Evolutionary conservation across 179 eudicot genomes (phyloP), one percentile per base, ranked within the genome.

Genomic region (Heliamphora pulchella): DNA sequence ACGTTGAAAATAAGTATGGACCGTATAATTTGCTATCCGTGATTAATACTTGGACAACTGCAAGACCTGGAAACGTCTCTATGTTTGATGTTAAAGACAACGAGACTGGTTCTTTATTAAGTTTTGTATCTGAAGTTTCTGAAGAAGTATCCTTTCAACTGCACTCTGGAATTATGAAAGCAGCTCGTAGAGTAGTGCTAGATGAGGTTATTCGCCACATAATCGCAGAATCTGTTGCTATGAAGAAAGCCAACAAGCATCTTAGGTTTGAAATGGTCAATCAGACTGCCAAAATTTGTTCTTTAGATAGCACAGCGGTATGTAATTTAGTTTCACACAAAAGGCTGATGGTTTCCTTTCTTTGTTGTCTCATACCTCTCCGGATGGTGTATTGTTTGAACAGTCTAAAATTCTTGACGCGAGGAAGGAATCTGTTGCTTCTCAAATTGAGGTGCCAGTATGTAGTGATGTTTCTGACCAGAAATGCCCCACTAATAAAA

Each of bases 101-200:
- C 66, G 79, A 70, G 20, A 77, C 77, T 74, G 63, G 77, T 77
- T 65, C 61, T 48, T 75, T 75, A 44, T 53, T 39, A 63, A 78
- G 80, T 73, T 80, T 87, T 77, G 54, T 91, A 71, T 81, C 87
- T 48, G 88, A 86, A 76, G 81, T 91, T 79, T 92, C 99, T 46
- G 94, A 89, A 74, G 89, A 90, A 79, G 82, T 94, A 80, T 91
- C 89, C 83, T 86, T 90, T 55, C 94, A 96, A 79, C 87, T 96
- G 87, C 99, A 96, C 81, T 82, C 81, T 68, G 94, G 87, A 68
- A 89, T 96, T 69, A 89, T 94, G 92, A 96, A 89, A 89, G 86
- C 96, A 54, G 90, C 98, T 77, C 96, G 93, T 58, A 87, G 88
- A 73, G 86, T 87, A 78, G 77, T 94, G 82, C 87, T 94, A 70